Percentiles rank a stretch among this genome's conserved stretches.
Conservation (phyloP, 495 filamentous ascomycete species). For the Gamarada debralockiae region DNA sequence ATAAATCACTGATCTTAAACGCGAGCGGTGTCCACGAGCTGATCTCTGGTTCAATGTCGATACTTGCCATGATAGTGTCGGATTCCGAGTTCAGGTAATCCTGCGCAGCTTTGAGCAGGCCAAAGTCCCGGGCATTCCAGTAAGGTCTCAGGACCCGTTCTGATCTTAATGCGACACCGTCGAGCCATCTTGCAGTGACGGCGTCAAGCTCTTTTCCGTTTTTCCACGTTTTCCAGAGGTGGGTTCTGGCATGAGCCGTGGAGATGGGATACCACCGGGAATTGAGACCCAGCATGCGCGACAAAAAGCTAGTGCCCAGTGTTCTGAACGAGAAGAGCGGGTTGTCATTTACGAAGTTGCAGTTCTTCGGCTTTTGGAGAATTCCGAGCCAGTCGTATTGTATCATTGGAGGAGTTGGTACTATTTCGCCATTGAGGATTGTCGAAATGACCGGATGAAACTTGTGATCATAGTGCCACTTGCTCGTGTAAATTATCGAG, state of each 20-base stretch:
- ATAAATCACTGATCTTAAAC: constrained; percentile 57
- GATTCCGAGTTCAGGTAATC: constrained; percentile 49
- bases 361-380: constrained; percentile 48
- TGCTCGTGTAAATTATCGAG: constrained; percentile 48
- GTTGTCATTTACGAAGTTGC: constrained; percentile 52
- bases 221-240: constrained; percentile 64
- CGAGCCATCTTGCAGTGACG: constrained; percentile 58
- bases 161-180: constrained; percentile 51
- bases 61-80: constrained; percentile 56
- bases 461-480: constrained; percentile 59
- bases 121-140: constrained; percentile 52
- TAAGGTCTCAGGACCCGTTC: constrained; percentile 52
- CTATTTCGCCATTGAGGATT: constrained; percentile 48
- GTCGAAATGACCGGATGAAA: constrained; percentile 56
- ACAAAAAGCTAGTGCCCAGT: constrained; percentile 41
- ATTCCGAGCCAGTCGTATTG: constrained; percentile 50
- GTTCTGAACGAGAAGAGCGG: constrained; percentile 49
- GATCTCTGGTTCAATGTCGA: constrained; percentile 55
- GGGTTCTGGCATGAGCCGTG: constrained; percentile 51
- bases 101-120: constrained; percentile 46
- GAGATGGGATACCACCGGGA: constrained; percentile 49
- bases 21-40: constrained; percentile 56
- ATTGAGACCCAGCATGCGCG: constrained; percentile 41
- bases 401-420: constrained; percentile 56
- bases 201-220: constrained; percentile 53